Percentiles rank a stretch among this genome's conserved stretches.
Evolutionary conservation across 345 rosid species (phyloP).

Genomic region (Eucalyptus victrix): DNA sequence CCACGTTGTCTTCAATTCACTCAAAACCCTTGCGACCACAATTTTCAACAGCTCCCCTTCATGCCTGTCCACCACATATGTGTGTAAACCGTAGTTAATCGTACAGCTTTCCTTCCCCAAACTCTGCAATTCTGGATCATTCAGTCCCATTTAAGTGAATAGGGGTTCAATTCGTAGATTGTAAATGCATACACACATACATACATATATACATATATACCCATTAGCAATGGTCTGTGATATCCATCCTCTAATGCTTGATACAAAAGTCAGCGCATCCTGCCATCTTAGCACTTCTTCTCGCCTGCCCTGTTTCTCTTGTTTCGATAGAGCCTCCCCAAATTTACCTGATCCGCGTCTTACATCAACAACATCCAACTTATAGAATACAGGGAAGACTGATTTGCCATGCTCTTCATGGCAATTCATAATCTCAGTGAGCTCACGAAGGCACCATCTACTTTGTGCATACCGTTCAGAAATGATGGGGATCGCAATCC

Average conservation of each 20-base stretch:
- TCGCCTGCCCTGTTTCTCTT: accelerated
- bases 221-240: not conserved
- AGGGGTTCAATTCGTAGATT: not conserved
- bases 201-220: not conserved
- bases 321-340: not conserved
- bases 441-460: not conserved
- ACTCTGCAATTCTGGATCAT: not conserved
- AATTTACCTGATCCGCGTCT: accelerated
- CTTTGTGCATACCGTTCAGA: accelerated
- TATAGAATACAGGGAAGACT: not conserved
- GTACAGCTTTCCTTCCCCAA: not conserved
- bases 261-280: accelerated
- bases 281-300: accelerated
- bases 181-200: no score
- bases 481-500: not conserved
- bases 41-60: not conserved
- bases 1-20: not conserved
- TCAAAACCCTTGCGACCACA: not conserved
- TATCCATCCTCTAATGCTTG: not conserved
- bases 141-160: no score
- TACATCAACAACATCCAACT: not conserved
- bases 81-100: not conserved
- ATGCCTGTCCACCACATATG: not conserved
- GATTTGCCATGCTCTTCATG: not conserved
- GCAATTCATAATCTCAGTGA: not conserved